phyloP scores from a whole-genome alignment of 148 eudicot species.

The Rhododendron henanense region DNA sequence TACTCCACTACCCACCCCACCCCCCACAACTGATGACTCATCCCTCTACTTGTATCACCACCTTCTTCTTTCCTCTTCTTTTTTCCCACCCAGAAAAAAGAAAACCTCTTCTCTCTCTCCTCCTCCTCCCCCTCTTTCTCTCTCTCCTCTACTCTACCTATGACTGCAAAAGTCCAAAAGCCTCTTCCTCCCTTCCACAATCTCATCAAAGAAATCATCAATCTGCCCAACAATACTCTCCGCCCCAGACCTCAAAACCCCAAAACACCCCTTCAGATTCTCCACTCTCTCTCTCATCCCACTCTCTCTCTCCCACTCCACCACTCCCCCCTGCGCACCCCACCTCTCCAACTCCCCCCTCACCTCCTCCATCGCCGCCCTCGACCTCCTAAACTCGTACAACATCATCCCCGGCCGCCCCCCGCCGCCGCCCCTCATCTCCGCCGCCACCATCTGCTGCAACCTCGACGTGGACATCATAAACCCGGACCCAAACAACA shows the following conservation, averaged over 20 bases:
- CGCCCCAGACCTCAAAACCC: constrained; percentile 44
- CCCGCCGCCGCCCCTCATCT: constrained; percentile 18
- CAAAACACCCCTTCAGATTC: constrained; percentile 48
- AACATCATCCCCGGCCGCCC: constrained; percentile 36
- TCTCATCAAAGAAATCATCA: constrained; percentile 82
- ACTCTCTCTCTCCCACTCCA: constrained; percentile 35
- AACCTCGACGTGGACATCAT: constrained; percentile 53
- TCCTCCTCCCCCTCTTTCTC: too few species aligned
- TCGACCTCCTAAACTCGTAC: constrained; percentile 47
- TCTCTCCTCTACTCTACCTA: constrained; percentile 36
- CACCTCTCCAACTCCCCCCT: constrained; percentile 44
- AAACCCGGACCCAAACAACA: constrained; percentile 47
- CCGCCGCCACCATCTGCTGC: constrained; percentile 44
- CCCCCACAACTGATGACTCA: not conserved
- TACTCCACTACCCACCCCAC: not conserved
- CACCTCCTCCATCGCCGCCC: constrained; percentile 52
- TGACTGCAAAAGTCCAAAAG: constrained; percentile 64
- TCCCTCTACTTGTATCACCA: not conserved
- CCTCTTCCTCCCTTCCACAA: constrained; percentile 73
- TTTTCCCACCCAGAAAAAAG: not conserved
- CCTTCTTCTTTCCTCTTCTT: not conserved
- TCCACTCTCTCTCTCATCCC: constrained; percentile 51
- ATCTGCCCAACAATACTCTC: constrained; percentile 53
- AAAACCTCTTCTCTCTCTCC: not conserved
- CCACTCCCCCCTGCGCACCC: constrained; percentile 10